A percentile compares a stretch with the other conserved stretches of the same genome.
These are phyloP conservation scores for Juncus effusus DNA, from an alignment of 176 grass and related monocot species.

Conservation along the genomic window DNA sequence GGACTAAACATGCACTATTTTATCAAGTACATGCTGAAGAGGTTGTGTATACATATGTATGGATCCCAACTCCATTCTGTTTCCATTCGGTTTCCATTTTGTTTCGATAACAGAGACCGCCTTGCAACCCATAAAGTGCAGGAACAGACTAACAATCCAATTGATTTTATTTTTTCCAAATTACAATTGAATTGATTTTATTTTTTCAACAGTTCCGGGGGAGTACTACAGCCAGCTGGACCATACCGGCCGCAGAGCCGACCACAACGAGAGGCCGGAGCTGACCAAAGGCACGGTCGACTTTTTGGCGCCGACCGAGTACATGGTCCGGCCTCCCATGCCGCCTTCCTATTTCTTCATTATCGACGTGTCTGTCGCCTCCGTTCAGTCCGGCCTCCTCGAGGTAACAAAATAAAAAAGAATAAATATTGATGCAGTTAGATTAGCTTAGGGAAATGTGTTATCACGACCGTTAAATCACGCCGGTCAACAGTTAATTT, in stretches of 20 bases:
- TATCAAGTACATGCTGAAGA: too few species aligned
- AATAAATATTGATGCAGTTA: not conserved
- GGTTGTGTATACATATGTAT: too few species aligned
- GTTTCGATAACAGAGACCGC: too few species aligned
- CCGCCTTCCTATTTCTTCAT: slow-evolving; percentile 94
- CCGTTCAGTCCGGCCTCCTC: slow-evolving; percentile 63
- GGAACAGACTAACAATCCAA: too few species aligned
- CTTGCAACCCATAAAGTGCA: too few species aligned
- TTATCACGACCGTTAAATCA: slow-evolving; percentile 21
- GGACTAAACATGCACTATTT: too few species aligned
- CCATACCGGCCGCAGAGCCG: slow-evolving; percentile 75
- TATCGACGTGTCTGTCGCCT: slow-evolving; percentile 81
- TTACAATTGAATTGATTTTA: slow-evolving; percentile 1
- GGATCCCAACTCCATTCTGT: too few species aligned
- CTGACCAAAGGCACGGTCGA: slow-evolving; percentile 90
- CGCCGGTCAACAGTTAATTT: too few species aligned
- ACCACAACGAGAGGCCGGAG: slow-evolving; percentile 87
- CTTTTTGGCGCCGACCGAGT: slow-evolving; percentile 95
- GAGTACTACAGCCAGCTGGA: slow-evolving; percentile 88
- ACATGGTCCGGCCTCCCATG: slow-evolving; percentile 99
- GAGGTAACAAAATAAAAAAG: slow-evolving; percentile 47
- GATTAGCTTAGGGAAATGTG: too few species aligned
- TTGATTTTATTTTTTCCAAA: too few species aligned
- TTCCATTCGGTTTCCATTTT: too few species aligned
- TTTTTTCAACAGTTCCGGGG: slow-evolving; percentile 62